Conservation (phyloP, 352 stramenopile species). For the Phytopythium montanum region DNA sequence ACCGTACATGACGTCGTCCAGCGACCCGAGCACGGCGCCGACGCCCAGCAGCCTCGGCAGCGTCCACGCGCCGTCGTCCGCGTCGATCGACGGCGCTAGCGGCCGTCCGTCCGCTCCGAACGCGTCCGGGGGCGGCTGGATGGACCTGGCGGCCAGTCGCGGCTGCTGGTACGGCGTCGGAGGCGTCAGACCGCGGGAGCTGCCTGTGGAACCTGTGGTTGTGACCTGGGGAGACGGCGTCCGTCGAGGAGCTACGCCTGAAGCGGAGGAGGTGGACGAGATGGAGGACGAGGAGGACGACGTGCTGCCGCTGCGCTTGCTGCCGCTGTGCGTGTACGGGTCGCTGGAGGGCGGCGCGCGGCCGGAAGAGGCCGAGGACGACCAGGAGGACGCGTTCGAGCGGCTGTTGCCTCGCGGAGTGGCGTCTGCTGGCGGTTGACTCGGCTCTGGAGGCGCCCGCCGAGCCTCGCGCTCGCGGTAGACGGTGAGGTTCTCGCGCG, state of each 20-base stretch:
- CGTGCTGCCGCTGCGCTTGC: conserved; percentile 5
- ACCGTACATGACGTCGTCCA: conserved; percentile 65
- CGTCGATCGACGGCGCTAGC: conserved; percentile 1
- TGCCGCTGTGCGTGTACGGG: background rate
- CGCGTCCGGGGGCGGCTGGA: conserved; percentile 1
- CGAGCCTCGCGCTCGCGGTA: conserved; percentile 23
- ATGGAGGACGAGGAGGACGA: conserved; percentile 3
- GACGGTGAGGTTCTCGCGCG: conserved; percentile 23
- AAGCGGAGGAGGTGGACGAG: background rate
- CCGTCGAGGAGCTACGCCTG: too few relatives aligned
- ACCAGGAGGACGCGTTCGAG: background rate
- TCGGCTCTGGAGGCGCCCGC: background rate
- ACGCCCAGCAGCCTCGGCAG: conserved; percentile 36
- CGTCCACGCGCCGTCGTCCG: conserved; percentile 5
- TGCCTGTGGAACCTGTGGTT: background rate
- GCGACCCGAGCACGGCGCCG: conserved; percentile 30
- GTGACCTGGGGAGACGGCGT: conserved; percentile 6
- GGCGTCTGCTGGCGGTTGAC: background rate
- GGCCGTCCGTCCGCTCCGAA: background rate
- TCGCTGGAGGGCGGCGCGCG: conserved; percentile 1
- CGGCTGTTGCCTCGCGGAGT: conserved; percentile 1
- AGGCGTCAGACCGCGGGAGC: background rate
- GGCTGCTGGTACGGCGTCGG: background rate
- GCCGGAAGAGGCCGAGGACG: background rate
- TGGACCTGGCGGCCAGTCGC: background rate